phyloP scores from a whole-genome alignment of 352 stramenopile genomes.

The Globisporangium camurandrum region DNA sequence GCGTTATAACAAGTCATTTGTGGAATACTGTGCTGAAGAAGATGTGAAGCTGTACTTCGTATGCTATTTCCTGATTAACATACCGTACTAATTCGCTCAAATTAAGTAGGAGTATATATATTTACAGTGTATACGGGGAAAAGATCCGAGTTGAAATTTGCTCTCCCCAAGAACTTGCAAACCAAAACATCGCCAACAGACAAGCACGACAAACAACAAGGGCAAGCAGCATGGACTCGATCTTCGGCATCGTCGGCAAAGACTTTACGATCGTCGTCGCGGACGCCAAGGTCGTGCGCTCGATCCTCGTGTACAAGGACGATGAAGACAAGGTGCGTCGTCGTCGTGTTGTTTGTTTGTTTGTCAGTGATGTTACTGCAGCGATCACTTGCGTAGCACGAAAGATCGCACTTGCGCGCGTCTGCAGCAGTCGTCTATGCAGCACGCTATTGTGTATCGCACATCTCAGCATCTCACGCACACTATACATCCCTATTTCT shows the following conservation, averaged over 20 bases:
- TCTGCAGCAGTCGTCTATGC: no score
- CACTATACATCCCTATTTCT: no score
- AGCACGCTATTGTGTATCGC: background rate
- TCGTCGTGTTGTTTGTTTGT: background rate
- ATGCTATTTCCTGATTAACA: no score
- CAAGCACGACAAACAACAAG: conserved; percentile 9
- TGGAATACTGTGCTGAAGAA: background rate
- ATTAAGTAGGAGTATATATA: no score
- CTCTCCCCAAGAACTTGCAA: background rate
- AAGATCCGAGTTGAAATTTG: background rate
- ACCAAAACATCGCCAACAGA: background rate
- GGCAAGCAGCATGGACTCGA: conserved; percentile 56
- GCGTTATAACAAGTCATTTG: background rate
- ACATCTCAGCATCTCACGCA: no score
- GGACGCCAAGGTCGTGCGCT: conserved; percentile 86
- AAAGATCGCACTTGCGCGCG: background rate
- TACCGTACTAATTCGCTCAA: no score
- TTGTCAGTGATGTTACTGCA: background rate
- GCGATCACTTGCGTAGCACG: background rate
- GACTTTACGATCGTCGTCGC: conserved; percentile 89
- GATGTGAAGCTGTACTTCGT: no score
- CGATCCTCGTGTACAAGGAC: conserved; percentile 91
- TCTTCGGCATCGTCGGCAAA: conserved; percentile 87
- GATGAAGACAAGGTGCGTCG: conserved; percentile 86
- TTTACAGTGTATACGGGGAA: no score